Base-by-base conservation (phyloP, 306 rosid species). In the Citrullus amarus region DNA sequence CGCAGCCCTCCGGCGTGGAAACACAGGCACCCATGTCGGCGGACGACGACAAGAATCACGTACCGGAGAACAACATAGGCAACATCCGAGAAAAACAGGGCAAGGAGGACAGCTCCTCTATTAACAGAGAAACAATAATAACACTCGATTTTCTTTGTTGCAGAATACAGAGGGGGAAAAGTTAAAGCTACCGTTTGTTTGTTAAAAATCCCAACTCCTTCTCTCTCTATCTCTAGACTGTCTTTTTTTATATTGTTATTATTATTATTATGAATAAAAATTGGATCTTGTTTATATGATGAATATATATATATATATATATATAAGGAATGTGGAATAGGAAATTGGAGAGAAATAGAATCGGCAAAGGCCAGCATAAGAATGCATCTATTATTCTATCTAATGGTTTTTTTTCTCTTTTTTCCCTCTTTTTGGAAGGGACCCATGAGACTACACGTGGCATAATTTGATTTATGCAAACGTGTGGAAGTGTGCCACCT, bases 1-100 rank as follows among this genome's bases (percentile, higher is more conserved):
- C 84, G 75, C 97, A 92, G 34, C 89, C 85, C 75, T 86, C 73
- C 22, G 90, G 93, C 79, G 87, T 84, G 32, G 99, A 96, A 20
- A 91, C 90, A 80, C 99, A 96, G 59, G 90, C 88, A 41, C 99
- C 99, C 99, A 95, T 94, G 2, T 80, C 83, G 32, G 39, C 25
- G 6, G 36, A 59, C 3, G 17, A 75, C 9, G 58, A 16, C 7
- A 9, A 61, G 12, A 69, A 69, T 69, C 53, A 69, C 55, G 17
- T 25, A 46, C 18, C 11, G 14, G 6, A 46, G 61, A 59, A 75
- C 48, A 74, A 17, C 61, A 48, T 14, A 14, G 17, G 46, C 59
- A 50, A 72, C 7, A 44, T 72, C 57, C 50, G 39, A 36, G 46
- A 8, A 8, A 43, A 48, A 3, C 70, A 58, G 59, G 17, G 61